A percentile compares a stretch with the other conserved stretches of the same genome.
Evolutionary conservation across 768 basidiomycete genomes (phyloP).

Genomic region (Lactarius hatsudake): DNA sequence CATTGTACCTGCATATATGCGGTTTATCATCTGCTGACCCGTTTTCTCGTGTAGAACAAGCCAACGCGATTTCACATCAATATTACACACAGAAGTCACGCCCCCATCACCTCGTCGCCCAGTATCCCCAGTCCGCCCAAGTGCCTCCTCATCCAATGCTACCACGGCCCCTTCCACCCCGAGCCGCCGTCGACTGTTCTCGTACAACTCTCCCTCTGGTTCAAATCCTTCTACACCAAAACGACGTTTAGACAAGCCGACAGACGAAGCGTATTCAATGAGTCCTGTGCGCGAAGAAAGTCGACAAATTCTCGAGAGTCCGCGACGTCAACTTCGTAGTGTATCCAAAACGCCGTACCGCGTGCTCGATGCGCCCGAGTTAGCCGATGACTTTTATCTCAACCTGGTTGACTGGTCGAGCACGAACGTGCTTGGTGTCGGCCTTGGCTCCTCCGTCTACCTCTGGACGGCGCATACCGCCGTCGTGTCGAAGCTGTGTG

Average conservation of each 20-base stretch:
- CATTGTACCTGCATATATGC: slow-evolving; percentile 24
- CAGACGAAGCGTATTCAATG: slow-evolving; percentile 86
- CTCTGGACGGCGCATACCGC: slow-evolving; percentile 97
- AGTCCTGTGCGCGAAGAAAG: slow-evolving; percentile 85
- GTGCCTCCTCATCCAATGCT: slow-evolving; percentile 30
- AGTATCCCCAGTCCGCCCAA: slow-evolving; percentile 48
- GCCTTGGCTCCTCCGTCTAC: slow-evolving; percentile 89
- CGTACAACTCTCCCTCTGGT: slow-evolving; percentile 58
- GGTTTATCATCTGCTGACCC: slow-evolving; percentile 26
- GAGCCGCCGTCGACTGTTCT: slow-evolving; percentile 59
- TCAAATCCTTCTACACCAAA: slow-evolving; percentile 54
- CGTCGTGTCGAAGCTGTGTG: slow-evolving; percentile 87
- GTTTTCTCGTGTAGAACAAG: slow-evolving; percentile 57
- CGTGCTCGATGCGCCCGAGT: slow-evolving; percentile 93
- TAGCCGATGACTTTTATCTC: slow-evolving; percentile 98
- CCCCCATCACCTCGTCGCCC: slow-evolving; percentile 63
- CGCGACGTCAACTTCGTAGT: slow-evolving; percentile 72
- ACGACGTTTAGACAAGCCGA: slow-evolving; percentile 73
- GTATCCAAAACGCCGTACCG: slow-evolving; percentile 96
- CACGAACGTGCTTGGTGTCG: slow-evolving; percentile 93
- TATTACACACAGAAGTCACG: slow-evolving; percentile 76
- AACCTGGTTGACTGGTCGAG: slow-evolving; percentile 97
- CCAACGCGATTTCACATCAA: slow-evolving; percentile 73
- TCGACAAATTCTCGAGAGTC: slow-evolving; percentile 78
- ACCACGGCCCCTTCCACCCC: slow-evolving; percentile 42